Conservation (phyloP, 2,329 filamentous ascomycete genomes). For the Alternaria consortialis region DNA sequence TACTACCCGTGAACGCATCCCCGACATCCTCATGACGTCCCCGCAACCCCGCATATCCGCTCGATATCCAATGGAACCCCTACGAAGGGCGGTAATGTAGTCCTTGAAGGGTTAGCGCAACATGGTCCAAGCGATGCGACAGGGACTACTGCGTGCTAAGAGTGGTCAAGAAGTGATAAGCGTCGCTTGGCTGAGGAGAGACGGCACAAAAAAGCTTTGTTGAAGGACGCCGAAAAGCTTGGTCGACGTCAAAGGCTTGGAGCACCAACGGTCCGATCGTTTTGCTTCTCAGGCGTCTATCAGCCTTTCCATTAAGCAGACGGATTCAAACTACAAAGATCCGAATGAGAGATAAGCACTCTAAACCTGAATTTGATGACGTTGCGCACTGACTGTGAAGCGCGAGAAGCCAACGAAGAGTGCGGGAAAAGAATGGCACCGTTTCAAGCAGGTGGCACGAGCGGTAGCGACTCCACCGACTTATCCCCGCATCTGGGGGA, state of each 20-base stretch:
- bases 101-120: background rate
- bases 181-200: constrained; percentile 22
- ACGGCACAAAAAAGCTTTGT: constrained; percentile 27
- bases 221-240: constrained; percentile 22
- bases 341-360: no score
- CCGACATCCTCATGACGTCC: constrained; percentile 22
- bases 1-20: constrained; percentile 12
- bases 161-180: constrained; percentile 26
- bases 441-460: background rate
- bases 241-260: constrained; percentile 2
- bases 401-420: no score
- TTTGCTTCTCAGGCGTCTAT: background rate
- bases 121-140: constrained; percentile 4
- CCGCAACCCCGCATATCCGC: constrained; percentile 17
- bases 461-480: background rate
- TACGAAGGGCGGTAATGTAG: background rate
- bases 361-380: no score
- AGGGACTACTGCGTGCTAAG: constrained; percentile 12
- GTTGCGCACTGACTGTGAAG: no score
- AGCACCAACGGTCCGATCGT: background rate
- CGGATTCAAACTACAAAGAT: no score
- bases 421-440: background rate
- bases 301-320: background rate
- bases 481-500: background rate
- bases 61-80: constrained; percentile 7